Percentiles rank a stretch among this genome's conserved stretches.
These are phyloP conservation scores for Diplodia corticola DNA, from an alignment of 2,329 filamentous ascomycete genomes.

Conservation along the genomic window DNA sequence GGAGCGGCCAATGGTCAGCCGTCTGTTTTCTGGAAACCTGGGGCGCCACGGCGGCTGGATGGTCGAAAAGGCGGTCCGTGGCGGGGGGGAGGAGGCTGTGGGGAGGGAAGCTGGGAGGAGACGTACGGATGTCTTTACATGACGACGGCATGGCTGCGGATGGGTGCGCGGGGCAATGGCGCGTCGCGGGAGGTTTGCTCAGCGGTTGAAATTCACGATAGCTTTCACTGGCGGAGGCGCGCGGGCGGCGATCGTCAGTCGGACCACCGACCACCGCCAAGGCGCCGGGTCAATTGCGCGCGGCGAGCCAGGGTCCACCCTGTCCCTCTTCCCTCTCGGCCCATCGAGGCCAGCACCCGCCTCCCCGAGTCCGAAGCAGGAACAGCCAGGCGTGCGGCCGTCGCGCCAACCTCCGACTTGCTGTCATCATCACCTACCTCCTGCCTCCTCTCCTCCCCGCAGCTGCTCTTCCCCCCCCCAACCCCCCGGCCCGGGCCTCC, in stretches of 20 bases:
- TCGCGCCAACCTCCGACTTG: constrained; percentile 6
- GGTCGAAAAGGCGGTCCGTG: not conserved
- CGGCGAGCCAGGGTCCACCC: not conserved
- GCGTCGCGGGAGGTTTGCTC: not conserved
- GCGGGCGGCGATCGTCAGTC: not conserved
- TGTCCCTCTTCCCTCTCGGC: not conserved
- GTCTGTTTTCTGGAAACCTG: constrained; percentile 12
- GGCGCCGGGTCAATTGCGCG: not conserved
- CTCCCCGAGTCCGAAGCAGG: not conserved
- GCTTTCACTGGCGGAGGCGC: not conserved
- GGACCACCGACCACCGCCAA: not conserved
- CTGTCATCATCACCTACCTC: not conserved
- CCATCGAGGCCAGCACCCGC: not conserved
- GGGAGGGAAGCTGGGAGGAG: not conserved
- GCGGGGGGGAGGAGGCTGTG: not conserved
- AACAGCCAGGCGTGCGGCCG: not conserved
- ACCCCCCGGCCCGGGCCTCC: not conserved
- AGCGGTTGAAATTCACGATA: not conserved
- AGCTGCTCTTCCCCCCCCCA: not conserved
- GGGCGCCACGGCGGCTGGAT: not conserved
- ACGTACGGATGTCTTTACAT: constrained; percentile 92
- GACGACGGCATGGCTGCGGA: constrained; percentile 77
- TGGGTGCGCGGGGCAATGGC: not conserved
- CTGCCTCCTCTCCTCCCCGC: not conserved
- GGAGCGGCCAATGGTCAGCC: not conserved